Percentiles rank a stretch among this genome's conserved stretches.
phyloP scores from a whole-genome alignment of 139 green algal species.

The Dunaliella sp. region DNA sequence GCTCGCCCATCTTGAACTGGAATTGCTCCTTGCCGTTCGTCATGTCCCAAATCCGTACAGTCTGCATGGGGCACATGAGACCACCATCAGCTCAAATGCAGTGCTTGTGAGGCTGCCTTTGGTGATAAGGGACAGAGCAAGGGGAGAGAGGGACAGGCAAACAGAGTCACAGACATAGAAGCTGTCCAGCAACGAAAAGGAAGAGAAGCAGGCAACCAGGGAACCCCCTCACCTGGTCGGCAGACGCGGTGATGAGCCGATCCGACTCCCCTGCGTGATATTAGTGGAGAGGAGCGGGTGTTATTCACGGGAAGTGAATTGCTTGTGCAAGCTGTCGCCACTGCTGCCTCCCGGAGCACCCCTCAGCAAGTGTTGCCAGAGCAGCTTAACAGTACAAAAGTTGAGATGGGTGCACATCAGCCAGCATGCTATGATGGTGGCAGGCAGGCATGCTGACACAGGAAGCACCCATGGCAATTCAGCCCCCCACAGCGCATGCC shows the following conservation, averaged over 20 bases:
- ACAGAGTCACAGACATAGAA: no score
- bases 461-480: no score
- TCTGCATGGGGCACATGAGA: conserved; percentile 26
- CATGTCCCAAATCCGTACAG: conserved; percentile 90
- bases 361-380: not conserved
- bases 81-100: no score
- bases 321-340: not conserved
- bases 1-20: conserved; percentile 80
- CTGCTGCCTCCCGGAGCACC: not conserved
- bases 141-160: no score
- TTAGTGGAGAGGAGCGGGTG: no score
- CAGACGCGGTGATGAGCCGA: conserved; percentile 82
- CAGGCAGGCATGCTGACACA: no score
- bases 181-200: no score
- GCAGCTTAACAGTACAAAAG: not conserved
- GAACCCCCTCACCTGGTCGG: conserved; percentile 73
- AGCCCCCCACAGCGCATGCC: no score
- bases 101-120: no score
- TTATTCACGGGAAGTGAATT: no score
- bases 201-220: no score
- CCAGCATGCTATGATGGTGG: not conserved
- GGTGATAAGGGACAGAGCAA: no score
- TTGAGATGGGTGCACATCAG: not conserved
- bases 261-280: conserved; percentile 39
- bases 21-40: conserved; percentile 79